Evolutionary conservation across 345 rosid genomes (phyloP).

Genomic region (Luvunga scandens): DNA sequence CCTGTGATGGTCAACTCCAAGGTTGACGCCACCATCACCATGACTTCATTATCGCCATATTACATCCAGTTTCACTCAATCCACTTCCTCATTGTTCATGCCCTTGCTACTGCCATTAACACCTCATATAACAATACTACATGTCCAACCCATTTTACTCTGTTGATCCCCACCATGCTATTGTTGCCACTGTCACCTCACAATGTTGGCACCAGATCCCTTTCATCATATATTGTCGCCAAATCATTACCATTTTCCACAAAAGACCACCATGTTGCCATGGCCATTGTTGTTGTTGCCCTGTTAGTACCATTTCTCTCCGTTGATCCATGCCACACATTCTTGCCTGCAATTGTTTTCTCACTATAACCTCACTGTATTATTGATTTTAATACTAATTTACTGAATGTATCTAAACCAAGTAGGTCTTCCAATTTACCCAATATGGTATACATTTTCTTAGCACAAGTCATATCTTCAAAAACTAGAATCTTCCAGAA

Average conservation of each 20-base stretch:
- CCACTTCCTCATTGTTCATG: not conserved
- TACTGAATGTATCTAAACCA: not conserved
- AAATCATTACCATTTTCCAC: not conserved
- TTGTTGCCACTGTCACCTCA: not conserved
- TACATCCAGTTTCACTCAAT: not conserved
- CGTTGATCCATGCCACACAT: not conserved
- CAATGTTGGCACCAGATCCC: not conserved
- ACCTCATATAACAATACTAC: not conserved
- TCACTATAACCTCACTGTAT: too few relatives aligned
- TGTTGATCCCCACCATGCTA: not conserved
- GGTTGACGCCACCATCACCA: not conserved
- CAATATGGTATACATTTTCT: not conserved
- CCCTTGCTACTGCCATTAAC: not conserved
- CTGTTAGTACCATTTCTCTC: not conserved
- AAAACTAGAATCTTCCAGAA: not conserved
- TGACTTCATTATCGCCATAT: not conserved
- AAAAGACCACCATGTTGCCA: not conserved
- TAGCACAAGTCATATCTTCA: not conserved
- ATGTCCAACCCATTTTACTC: too few relatives aligned
- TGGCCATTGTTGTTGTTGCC: not conserved
- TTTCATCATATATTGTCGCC: not conserved
- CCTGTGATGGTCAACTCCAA: not conserved
- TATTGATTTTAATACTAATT: not conserved
- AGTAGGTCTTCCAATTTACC: not conserved
- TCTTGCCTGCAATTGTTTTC: not conserved